Percentiles rank a stretch among this genome's conserved stretches.
phyloP scores from a whole-genome alignment of 2,329 filamentous ascomycete species.

The Penicillium sp. region DNA sequence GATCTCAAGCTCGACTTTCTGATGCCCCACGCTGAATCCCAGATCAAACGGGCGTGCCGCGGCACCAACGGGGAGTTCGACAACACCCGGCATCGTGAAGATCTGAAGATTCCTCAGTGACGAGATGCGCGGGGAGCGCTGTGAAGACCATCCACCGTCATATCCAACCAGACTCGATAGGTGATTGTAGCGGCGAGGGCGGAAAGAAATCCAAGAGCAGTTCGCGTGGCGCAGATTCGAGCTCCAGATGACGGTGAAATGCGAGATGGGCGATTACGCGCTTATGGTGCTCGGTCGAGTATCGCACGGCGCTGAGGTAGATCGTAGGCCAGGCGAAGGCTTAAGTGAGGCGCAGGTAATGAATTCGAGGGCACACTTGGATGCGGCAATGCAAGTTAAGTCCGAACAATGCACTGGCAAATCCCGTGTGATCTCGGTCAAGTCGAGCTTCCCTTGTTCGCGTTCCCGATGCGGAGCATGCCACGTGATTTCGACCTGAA shows the following conservation, averaged over 20 bases:
- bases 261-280: conserved; percentile 1
- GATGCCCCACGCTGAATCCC: conserved; percentile 66
- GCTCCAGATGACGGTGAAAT: neutral
- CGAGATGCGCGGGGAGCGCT: conserved; percentile 40
- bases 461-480: conserved; percentile 24
- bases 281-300: neutral
- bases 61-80: conserved; percentile 34
- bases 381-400: neutral
- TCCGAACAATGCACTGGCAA: conserved; percentile 3
- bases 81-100: conserved; percentile 40
- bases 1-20: conserved; percentile 85
- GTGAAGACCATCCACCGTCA: conserved; percentile 37
- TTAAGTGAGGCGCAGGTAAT: neutral
- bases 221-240: neutral
- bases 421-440: neutral
- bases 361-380: neutral
- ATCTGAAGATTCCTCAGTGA: conserved; percentile 32
- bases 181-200: conserved; percentile 2
- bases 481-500: conserved; percentile 23
- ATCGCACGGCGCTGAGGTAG: neutral
- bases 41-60: conserved; percentile 28
- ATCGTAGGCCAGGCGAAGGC: neutral
- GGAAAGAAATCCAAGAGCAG: neutral
- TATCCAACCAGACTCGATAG: conserved; percentile 32
- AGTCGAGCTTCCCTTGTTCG: conserved; percentile 17